Conservation (phyloP, 352 stramenopile genomes). For the Phytophthora pluvialis region DNA sequence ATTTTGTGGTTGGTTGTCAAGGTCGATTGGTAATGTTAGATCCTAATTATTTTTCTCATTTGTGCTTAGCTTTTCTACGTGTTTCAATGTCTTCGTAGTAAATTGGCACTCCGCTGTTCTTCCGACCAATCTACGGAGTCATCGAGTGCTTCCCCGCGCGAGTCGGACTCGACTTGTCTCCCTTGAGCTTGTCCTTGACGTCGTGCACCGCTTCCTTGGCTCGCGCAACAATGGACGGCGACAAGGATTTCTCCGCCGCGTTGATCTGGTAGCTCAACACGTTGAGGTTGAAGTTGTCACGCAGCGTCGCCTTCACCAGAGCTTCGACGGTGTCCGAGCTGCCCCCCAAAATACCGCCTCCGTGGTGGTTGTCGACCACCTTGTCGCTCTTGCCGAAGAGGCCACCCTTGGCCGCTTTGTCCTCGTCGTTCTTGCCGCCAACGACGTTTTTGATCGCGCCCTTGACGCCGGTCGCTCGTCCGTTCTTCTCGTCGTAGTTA, state of each 20-base stretch:
- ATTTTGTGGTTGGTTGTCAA: too few species aligned
- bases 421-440: slow-evolving; percentile 5
- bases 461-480: slow-evolving; percentile 16
- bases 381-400: slow-evolving; percentile 1
- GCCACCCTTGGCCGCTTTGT: not conserved
- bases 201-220: slow-evolving; percentile 31
- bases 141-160: not conserved
- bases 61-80: too few species aligned
- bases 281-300: slow-evolving; percentile 28
- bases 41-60: too few species aligned
- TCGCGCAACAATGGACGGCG: slow-evolving; percentile 12
- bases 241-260: slow-evolving; percentile 21
- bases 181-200: slow-evolving; percentile 26
- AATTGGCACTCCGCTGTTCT: not conserved
- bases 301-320: slow-evolving; percentile 25
- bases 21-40: not conserved
- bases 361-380: not conserved
- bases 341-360: slow-evolving; percentile 1
- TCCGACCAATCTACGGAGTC: not conserved
- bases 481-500: slow-evolving; percentile 29
- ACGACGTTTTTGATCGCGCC: slow-evolving; percentile 20
- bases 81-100: too few species aligned
- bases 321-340: slow-evolving; percentile 26
- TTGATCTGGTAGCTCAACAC: slow-evolving; percentile 32
- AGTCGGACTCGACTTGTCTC: slow-evolving; percentile 9